Base-by-base conservation (phyloP, 2,329 filamentous ascomycete genomes). In the Aspergillus ibericus region DNA sequence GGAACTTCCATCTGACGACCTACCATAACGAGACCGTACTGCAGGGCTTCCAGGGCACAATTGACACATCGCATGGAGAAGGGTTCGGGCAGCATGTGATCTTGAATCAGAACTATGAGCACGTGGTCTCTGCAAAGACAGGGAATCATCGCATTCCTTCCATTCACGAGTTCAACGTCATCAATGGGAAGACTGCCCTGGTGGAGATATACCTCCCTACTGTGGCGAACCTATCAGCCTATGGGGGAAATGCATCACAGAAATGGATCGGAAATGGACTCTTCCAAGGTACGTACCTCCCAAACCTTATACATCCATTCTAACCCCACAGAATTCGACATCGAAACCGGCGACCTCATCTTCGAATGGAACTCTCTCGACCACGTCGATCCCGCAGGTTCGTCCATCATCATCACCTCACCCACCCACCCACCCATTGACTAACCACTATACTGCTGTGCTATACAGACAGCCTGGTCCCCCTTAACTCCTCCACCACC, bases 301-400 rank as follows among this genome's bases (percentile, higher is more conserved):
- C 18, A 1, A 18, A 49, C 1, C 8, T 46, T 8, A 29, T 7
- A 27, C 13, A 10, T 42, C 20, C 20, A 2, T 4, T 13, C 55
- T 52, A 38, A 58, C 25, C 3, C 5, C n/a, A 4, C 42, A 75
- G 72, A 75, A 59, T 56, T 74, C 35, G 79, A 85, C 56, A 81
- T 84, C 42, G 75, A 81, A 22, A 85, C 81, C 2, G 83, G 83
- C 2, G 74, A 80, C 40, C 69, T 87, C 3, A 60, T 86, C 10
- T 87, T 86, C 61, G 83, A 87, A 63, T 87, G 84, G 85, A 78
- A 77, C 29, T 82, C 81, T 61, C 71, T 86, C 9, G 82, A 85
- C 57, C 81, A 86, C 68, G 75, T 85, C n/a, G 74, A 78, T 44
- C 82, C 81, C 1, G 75, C 78, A 40, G 78, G 81, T 75, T 74